These are phyloP conservation scores for Candida sanyaensis DNA, from an alignment of 1,139 yeast species.

Conservation along the genomic window DNA sequence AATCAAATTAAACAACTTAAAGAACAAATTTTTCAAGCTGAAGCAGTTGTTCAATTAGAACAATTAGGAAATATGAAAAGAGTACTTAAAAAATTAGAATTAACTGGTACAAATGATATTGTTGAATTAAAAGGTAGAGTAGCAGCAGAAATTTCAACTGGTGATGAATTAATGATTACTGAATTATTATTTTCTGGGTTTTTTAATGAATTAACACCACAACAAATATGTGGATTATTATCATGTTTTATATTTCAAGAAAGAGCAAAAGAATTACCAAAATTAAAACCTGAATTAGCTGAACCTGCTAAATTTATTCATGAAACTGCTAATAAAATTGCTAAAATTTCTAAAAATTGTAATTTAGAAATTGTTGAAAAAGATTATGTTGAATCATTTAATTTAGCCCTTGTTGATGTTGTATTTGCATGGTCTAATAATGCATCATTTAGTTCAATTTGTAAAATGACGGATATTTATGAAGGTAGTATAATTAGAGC, in stretches of 20 bases:
- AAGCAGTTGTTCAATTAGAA: conserved; percentile 89
- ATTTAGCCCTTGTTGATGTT: conserved; percentile 95
- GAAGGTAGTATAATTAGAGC: conserved; percentile 95
- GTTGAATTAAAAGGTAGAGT: conserved; percentile 93
- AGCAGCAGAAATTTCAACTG: conserved; percentile 95
- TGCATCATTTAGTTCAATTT: conserved; percentile 91
- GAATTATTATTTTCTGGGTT: conserved; percentile 95
- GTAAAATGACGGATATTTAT: conserved; percentile 98
- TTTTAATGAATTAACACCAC: conserved; percentile 82
- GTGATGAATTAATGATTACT: conserved; percentile 86
- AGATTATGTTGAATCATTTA: conserved; percentile 87
- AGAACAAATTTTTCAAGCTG: conserved; percentile 75
- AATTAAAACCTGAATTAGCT: conserved; percentile 81
- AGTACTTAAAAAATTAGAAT: conserved; percentile 79
- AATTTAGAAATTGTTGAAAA: conserved; percentile 87
- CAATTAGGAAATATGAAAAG: conserved; percentile 91
- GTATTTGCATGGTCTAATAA: conserved; percentile 97
- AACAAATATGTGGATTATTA: conserved; percentile 87
- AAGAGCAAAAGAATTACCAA: conserved; percentile 84
- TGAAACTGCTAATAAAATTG: conserved; percentile 88
- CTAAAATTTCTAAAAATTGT: conserved; percentile 84
- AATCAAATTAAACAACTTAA: conserved; percentile 61
- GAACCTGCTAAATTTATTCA: conserved; percentile 87
- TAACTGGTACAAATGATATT: conserved; percentile 79
- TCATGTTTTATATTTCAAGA: conserved; percentile 98